Evolutionary conservation across 176 grass and related monocot species (phyloP), one percentile per base, ranked within the genome.

Genomic region (Cenchrus purpureus): DNA sequence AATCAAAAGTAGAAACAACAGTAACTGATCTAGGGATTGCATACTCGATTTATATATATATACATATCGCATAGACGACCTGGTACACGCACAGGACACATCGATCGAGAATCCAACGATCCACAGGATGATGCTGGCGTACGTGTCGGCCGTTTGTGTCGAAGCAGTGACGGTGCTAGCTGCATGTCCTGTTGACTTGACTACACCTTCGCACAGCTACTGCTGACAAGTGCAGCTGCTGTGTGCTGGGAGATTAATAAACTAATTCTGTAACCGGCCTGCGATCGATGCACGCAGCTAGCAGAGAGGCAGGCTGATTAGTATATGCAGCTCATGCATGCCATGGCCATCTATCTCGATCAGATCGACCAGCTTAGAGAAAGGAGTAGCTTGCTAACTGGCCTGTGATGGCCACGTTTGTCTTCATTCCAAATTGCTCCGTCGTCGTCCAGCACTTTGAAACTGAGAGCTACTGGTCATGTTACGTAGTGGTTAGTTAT

Each of bases 361-460:
- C 37, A 40, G 40, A 71, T 46, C 57, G 31, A 59, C 17, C 16
- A 34, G 22, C 37, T 34, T 74, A 32, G 71, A 79, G n/a, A 31
- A 65, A 45, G 20, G 20, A 8, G 2, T 28, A 12, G 3, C 17
- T 71, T n/a, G 20, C 37, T 71, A 46, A 60, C 3, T 59, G 19
- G 43, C 25, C 12, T 76, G 37, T 87, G 73, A 86, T 90, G 89
- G 59, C 74, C 28, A 87, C 20, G 65, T 83, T 87, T 87, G 74
- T 87, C 84, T 74, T 87, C 74, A 67, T 87, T 86, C 74, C 84
- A 79, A 86, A 86, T 90, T 90, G 84, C 74, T 86, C 46, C 54
- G 16, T 40, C 3, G 37, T 40, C 37, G 37, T 16, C 54, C 73
- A 56, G n/a, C 65, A 44, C 74, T 46, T 52, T 60, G 68, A 66